Percentiles rank a stretch among this genome's conserved stretches.
phyloP scores from a whole-genome alignment of 805 yeast genomes.

The Ogataea neopini region DNA sequence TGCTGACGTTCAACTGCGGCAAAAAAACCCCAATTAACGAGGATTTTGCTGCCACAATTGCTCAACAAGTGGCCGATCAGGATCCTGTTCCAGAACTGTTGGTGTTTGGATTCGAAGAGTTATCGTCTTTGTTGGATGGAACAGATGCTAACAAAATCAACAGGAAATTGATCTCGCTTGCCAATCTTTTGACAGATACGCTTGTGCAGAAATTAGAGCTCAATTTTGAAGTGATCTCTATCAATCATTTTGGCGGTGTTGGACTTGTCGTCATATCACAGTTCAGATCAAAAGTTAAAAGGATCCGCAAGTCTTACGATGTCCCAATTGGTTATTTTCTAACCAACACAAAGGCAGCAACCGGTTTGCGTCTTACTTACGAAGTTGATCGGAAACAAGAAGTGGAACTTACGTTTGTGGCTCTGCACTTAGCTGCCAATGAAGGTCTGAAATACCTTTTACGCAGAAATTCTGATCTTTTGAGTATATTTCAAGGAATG shows the following conservation, averaged over 20 bases:
- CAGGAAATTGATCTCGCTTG: conserved; percentile 37
- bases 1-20: conserved; percentile 19
- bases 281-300: conserved; percentile 28
- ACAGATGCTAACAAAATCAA: conserved; percentile 43
- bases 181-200: conserved; percentile 37
- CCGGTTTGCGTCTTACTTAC: conserved; percentile 54
- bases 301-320: conserved; percentile 26
- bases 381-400: conserved; percentile 21
- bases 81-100: conserved; percentile 43
- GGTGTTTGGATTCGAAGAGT: conserved; percentile 69
- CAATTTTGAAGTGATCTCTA: conserved; percentile 43
- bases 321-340: conserved; percentile 57
- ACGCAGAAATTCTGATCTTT: conserved; percentile 55
- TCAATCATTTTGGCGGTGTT: conserved; percentile 55
- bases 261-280: conserved; percentile 55
- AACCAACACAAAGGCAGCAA: conserved; percentile 76
- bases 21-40: conserved; percentile 34
- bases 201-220: conserved; percentile 38
- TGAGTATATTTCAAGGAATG: conserved; percentile 50
- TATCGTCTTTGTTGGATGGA: conserved; percentile 57
- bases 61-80: conserved; percentile 22
- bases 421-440: conserved; percentile 74
- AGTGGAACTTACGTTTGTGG: conserved; percentile 57
- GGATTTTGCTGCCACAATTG: conserved; percentile 25
- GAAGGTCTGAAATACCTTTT: conserved; percentile 57